Conservation (phyloP, 345 rosid species). For the Citrus unshiu region DNA sequence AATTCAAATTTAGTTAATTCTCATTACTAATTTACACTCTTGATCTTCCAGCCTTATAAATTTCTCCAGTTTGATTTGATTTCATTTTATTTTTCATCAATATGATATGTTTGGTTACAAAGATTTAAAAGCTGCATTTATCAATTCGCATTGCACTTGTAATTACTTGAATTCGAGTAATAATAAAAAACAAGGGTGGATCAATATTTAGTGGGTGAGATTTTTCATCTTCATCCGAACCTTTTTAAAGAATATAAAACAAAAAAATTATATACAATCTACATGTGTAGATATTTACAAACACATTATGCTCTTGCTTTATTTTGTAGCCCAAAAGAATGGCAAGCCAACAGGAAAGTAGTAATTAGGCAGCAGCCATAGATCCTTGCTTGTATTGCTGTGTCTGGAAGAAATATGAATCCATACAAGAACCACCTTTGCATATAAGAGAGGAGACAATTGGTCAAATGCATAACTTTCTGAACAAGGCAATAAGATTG, state of each 20-base stretch:
- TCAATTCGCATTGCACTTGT: too few species aligned
- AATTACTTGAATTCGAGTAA: too few species aligned
- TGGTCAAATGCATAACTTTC: slow-evolving; percentile 19
- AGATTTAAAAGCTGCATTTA: too few species aligned
- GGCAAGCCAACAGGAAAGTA: neutral
- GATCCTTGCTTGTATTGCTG: neutral
- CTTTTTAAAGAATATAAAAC: too few species aligned
- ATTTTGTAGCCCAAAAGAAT: neutral
- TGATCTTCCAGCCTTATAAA: neutral
- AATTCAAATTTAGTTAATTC: too few species aligned
- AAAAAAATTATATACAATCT: too few species aligned
- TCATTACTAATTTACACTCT: neutral
- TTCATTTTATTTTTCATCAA: neutral
- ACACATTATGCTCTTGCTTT: neutral
- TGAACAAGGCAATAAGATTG: slow-evolving; percentile 25
- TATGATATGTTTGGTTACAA: neutral
- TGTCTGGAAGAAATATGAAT: neutral
- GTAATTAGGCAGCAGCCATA: neutral
- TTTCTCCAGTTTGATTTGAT: too few species aligned
- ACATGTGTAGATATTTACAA: too few species aligned
- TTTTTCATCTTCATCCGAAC: too few species aligned
- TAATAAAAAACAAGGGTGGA: too few species aligned
- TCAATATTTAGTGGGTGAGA: too few species aligned
- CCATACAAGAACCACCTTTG: neutral
- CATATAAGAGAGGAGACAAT: neutral